Base-by-base conservation (phyloP, 2,329 filamentous ascomycete genomes). In the Raffaelea albimanens region DNA sequence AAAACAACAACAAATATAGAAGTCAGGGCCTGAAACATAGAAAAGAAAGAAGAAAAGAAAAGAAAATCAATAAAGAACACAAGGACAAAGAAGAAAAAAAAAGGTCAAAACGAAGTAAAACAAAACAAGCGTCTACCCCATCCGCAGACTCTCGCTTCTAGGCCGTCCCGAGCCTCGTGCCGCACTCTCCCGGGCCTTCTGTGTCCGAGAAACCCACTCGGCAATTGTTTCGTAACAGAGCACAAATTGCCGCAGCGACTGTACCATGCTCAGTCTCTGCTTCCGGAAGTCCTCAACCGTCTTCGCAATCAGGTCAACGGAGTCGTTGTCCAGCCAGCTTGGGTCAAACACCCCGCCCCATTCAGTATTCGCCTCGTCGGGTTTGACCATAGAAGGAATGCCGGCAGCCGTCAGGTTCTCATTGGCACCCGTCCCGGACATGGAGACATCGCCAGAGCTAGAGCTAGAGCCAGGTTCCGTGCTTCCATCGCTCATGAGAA, bases 251-350 rank as follows among this genome's bases (percentile, higher is more conserved):
- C 87, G 75, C 49, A 97, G 68, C 58, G 85, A 96, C 66, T 97
- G 93, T 40, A 98, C 91, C 90, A 97, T 98, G 65, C 89, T 96
- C 19, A 96, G 68, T 54, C 93, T 73, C 67, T 98, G 93, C 43
- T 76, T 72, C 48, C 93, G 75, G 64, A 98, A 95, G 57, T 96
- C 89, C 57, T 93, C 85, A 1, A 98, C 91, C 0, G 90, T 93
- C 61, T 81, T 82, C 52, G 87, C 82, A 43, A 98, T 82, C 50
- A 97, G 65, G 62, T 98, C 93, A 2, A 86, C 61, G 22, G 78
- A 74, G 42, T 87, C 80, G 52, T 84, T 74, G 14, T 73, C 66
- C n/a, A 90, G 61, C 85, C 86, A 95, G 18, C 67, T 68, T 16
- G 31, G 21, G 10, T 9, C 22, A 10, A 29, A 21, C 18, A 31